A percentile compares a stretch with the other conserved stretches of the same genome.
Conservation (phyloP, 1,284 basidiomycete species). For the Coniophora puteana region DNA sequence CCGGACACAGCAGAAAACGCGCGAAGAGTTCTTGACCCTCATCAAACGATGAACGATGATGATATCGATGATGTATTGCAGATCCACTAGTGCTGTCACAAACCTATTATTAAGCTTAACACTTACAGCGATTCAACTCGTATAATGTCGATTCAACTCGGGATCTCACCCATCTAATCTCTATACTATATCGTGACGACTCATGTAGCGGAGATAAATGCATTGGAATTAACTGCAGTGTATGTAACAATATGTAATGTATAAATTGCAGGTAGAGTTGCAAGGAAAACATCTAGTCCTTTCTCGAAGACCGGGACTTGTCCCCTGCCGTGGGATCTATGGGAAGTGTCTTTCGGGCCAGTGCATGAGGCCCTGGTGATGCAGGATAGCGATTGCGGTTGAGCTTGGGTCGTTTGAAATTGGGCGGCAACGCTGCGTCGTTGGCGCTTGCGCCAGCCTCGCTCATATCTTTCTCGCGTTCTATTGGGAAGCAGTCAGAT, state of each 20-base stretch:
- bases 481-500: conserved; percentile 15
- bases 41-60: conserved; percentile 50
- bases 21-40: conserved; percentile 89
- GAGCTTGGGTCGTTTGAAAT: conserved; percentile 45
- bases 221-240: conserved; percentile 13
- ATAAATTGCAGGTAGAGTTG: conserved; percentile 8
- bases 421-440: conserved; percentile 20
- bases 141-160: conserved; percentile 32
- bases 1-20: conserved; percentile 94
- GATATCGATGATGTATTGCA: too few species aligned
- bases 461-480: conserved; percentile 33
- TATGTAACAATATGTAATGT: conserved; percentile 19
- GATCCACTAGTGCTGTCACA: too few species aligned
- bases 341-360: conserved; percentile 56
- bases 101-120: conserved; percentile 9
- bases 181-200: conserved; percentile 15
- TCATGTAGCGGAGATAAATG: conserved; percentile 7
- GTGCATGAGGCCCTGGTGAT: conserved; percentile 27
- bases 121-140: conserved; percentile 33
- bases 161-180: conserved; percentile 18
- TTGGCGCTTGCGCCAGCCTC: conserved; percentile 16
- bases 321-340: conserved; percentile 57
- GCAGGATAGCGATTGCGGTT: conserved; percentile 40
- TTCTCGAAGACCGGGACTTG: conserved; percentile 45
- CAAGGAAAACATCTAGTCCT: conserved; percentile 33